Percentiles rank a stretch among this genome's conserved stretches.
Evolutionary conservation across 331 rosid genomes (phyloP).

Genomic region (Ulmus americana): DNA sequence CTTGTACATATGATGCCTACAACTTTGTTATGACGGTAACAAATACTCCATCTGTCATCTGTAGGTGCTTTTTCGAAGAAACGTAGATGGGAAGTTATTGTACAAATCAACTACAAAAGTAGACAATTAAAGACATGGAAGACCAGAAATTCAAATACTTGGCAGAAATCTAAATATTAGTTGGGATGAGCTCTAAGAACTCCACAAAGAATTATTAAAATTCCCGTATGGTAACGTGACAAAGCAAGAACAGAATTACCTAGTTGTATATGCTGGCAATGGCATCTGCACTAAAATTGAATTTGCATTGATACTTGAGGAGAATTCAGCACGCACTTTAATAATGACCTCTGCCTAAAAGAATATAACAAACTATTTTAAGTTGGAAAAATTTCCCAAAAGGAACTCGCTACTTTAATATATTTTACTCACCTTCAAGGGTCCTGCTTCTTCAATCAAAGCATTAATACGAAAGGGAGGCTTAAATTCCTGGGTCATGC

Average conservation of each 20-base stretch:
- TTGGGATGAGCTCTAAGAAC: too few species aligned
- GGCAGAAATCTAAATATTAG: too few species aligned
- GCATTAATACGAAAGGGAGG: constrained; percentile 78
- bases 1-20: neutral
- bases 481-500: constrained; percentile 81
- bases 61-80: too few species aligned
- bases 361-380: constrained; percentile 11
- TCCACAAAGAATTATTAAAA: too few species aligned
- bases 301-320: constrained; percentile 63
- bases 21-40: neutral
- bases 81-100: too few species aligned
- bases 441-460: constrained; percentile 76
- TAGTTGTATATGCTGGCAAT: constrained; percentile 62
- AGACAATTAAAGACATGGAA: too few species aligned
- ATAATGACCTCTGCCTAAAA: constrained; percentile 73
- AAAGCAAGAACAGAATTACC: constrained; percentile 42
- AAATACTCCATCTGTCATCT: neutral
- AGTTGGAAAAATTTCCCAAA: constrained; percentile 2
- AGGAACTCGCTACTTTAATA: constrained; percentile 1
- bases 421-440: constrained; percentile 50
- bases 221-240: neutral
- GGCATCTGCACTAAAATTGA: constrained; percentile 70
- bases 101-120: too few species aligned
- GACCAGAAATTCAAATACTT: too few species aligned
- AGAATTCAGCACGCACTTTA: constrained; percentile 71